phyloP scores from a whole-genome alignment of 2,329 filamentous ascomycete species.

The Calycina marina region DNA sequence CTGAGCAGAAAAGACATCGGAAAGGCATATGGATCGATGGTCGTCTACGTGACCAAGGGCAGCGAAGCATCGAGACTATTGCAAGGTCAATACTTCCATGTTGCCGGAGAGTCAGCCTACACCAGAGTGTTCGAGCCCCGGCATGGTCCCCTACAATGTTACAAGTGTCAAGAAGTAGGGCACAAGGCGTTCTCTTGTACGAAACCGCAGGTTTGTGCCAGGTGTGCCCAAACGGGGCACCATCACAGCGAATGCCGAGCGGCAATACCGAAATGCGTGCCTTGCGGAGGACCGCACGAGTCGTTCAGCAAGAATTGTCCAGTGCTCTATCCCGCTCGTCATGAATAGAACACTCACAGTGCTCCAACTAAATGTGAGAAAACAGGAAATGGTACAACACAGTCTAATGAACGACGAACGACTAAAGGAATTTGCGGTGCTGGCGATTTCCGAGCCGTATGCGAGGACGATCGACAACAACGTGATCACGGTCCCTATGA shows the following conservation, averaged over 20 bases:
- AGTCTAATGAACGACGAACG: conserved; percentile 9
- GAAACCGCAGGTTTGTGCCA: conserved; percentile 13
- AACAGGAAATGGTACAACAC: conserved; percentile 5
- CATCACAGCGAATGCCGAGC: conserved; percentile 11
- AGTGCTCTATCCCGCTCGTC: conserved; percentile 9
- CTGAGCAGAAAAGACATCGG: conserved; percentile 1
- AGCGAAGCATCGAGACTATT: not conserved
- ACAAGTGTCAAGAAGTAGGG: conserved; percentile 20
- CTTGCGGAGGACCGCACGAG: conserved; percentile 8
- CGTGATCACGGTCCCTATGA: conserved; percentile 4
- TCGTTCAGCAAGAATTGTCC: conserved; percentile 14
- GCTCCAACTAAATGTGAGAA: conserved; percentile 6
- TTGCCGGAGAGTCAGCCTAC: conserved; percentile 2
- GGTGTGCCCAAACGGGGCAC: conserved; percentile 9
- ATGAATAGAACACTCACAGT: conserved; percentile 11
- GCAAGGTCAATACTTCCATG: conserved; percentile 1
- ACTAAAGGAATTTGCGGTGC: conserved; percentile 2
- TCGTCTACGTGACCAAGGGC: no score
- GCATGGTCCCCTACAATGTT: conserved; percentile 17
- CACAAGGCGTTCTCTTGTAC: conserved; percentile 19
- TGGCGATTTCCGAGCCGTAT: conserved; percentile 6
- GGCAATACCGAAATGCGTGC: conserved; percentile 7
- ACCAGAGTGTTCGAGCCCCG: conserved; percentile 3
- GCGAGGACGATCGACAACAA: conserved; percentile 1
- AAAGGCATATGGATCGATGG: conserved; percentile 1